phyloP scores from a whole-genome alignment of 805 yeast genomes.

The Candida boleticola region DNA sequence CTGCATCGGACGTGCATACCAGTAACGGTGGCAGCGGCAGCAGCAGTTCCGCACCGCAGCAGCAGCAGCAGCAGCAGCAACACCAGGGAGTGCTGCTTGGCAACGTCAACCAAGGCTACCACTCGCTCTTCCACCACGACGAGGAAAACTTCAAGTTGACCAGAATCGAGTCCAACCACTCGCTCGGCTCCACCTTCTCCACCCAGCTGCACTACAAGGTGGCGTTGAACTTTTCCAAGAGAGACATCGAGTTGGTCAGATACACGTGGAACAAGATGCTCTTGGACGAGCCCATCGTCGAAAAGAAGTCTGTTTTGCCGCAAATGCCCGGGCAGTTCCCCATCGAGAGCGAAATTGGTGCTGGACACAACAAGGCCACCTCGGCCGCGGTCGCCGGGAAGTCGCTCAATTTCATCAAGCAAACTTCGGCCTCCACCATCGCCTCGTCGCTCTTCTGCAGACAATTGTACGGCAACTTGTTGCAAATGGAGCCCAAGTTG shows the following conservation, averaged over 20 bases:
- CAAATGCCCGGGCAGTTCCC: constrained; percentile 41
- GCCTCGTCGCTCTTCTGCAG: constrained; percentile 63
- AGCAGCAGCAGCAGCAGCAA: not conserved
- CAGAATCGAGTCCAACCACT: constrained; percentile 20
- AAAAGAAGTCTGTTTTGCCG: constrained; percentile 9
- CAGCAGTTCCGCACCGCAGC: not conserved
- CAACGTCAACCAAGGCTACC: not conserved
- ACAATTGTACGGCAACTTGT: constrained; percentile 70
- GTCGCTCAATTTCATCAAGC: constrained; percentile 3
- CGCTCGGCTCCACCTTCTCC: constrained; percentile 21
- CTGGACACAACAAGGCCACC: not conserved
- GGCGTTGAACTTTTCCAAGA: constrained; percentile 11
- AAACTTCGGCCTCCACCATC: constrained; percentile 14
- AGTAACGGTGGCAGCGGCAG: not conserved
- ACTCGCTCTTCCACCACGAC: not conserved
- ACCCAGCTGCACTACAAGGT: constrained; percentile 17
- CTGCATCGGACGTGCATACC: not conserved
- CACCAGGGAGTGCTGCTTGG: not conserved
- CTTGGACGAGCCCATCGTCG: constrained; percentile 29
- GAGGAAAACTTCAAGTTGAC: constrained; percentile 21
- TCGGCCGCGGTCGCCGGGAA: not conserved
- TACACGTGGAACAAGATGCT: constrained; percentile 49
- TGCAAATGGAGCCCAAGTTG: constrained; percentile 57
- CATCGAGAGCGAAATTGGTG: not conserved
- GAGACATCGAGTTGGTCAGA: constrained; percentile 44